Conservation (phyloP, 139 green algal species). For the Closterium sp. region DNA sequence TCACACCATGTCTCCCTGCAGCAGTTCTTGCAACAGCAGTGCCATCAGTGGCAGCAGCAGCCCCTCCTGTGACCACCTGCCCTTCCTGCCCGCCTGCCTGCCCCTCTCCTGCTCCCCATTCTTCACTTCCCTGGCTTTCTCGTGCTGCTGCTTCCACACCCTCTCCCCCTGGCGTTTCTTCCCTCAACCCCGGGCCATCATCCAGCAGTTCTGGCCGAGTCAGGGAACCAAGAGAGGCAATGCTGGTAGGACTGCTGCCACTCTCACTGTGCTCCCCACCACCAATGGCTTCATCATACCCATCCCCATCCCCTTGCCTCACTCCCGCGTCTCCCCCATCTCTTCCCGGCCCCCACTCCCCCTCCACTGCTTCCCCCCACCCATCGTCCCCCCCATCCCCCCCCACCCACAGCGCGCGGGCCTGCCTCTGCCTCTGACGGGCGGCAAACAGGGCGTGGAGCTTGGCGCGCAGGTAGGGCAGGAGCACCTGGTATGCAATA, state of each 20-base stretch:
- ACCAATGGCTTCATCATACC: not conserved
- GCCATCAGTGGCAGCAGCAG: no score
- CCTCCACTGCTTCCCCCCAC: not conserved
- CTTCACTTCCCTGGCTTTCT: not conserved
- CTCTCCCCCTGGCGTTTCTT: no score
- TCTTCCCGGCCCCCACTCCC: not conserved
- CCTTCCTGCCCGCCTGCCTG: not conserved
- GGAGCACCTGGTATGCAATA: not conserved
- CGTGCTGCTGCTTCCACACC: not conserved
- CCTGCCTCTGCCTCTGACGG: not conserved
- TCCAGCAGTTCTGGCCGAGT: not conserved
- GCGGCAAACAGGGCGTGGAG: constrained; percentile 13
- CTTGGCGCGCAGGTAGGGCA: constrained; percentile 39
- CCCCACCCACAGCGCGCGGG: not conserved
- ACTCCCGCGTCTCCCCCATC: not conserved
- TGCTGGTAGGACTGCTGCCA: not conserved
- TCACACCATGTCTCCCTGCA: not conserved
- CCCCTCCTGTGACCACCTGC: not conserved
- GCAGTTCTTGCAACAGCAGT: not conserved
- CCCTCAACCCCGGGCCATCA: not conserved
- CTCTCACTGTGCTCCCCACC: not conserved
- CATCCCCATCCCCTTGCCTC: not conserved
- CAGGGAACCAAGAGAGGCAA: not conserved
- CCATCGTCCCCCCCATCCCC: constrained; percentile 33
- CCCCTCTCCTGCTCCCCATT: not conserved